Evolutionary conservation across 2,329 filamentous ascomycete species (phyloP).

Genomic region (Aureobasidium sp.): DNA sequence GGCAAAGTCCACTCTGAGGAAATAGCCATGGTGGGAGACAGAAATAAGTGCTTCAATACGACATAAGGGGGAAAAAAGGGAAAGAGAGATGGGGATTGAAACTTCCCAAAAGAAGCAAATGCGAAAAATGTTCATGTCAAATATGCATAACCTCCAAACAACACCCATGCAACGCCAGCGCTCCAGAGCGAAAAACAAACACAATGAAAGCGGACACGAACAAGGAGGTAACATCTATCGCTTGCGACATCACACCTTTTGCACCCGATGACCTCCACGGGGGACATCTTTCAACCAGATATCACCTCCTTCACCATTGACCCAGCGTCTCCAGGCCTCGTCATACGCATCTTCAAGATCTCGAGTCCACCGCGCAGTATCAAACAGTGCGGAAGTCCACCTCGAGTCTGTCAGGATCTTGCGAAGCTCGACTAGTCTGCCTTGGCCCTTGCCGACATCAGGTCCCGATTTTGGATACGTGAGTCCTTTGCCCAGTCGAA

Average conservation of each 20-base stretch:
- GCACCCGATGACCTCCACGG: background rate
- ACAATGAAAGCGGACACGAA: background rate
- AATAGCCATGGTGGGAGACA: background rate
- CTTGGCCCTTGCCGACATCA: conserved; percentile 48
- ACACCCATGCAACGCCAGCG: background rate
- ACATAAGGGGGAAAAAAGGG: background rate
- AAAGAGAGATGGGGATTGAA: background rate
- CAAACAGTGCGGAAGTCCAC: conserved; percentile 80
- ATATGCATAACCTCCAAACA: background rate
- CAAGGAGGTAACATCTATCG: background rate
- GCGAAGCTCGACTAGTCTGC: conserved; percentile 69
- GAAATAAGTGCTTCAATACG: background rate
- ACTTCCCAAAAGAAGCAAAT: background rate
- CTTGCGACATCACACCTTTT: background rate
- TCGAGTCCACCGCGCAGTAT: conserved; percentile 82
- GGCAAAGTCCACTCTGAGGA: background rate
- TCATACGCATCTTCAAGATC: conserved; percentile 86
- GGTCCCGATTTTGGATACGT: conserved; percentile 42
- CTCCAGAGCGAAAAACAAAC: background rate
- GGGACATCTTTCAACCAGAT: conserved; percentile 58
- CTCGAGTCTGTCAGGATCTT: conserved; percentile 73
- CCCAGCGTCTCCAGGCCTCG: conserved; percentile 83
- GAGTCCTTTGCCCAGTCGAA: conserved; percentile 55
- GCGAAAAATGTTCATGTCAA: background rate
- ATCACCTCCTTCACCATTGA: conserved; percentile 76